Evolutionary conservation across 2,329 filamentous ascomycete species (phyloP).

Genomic region (Diaporthe longicolla): DNA sequence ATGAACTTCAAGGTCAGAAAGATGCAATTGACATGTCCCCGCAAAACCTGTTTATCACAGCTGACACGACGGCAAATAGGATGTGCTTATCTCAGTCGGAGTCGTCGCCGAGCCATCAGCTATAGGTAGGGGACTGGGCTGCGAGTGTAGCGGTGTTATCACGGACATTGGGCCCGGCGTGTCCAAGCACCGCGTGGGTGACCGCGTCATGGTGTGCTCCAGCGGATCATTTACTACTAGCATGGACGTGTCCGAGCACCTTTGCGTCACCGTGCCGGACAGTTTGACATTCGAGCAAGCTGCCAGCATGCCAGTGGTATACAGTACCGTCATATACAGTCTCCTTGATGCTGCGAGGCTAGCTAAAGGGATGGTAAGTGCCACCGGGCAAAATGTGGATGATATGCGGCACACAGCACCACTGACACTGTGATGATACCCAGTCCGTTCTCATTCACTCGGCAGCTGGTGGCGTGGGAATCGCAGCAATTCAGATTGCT

Average conservation of each 20-base stretch:
- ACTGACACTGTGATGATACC: background rate
- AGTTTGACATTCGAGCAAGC: slow-evolving; percentile 31
- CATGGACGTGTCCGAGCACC: background rate
- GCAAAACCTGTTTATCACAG: background rate
- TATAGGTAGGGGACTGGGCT: slow-evolving; percentile 11
- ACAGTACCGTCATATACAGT: slow-evolving; percentile 28
- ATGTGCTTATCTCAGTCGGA: slow-evolving; percentile 21
- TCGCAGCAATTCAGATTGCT: slow-evolving; percentile 33
- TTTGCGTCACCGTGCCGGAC: slow-evolving; percentile 30
- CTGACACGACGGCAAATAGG: slow-evolving; percentile 1
- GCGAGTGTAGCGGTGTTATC: slow-evolving; percentile 25
- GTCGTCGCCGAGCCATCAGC: slow-evolving; percentile 2
- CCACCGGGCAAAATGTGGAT: background rate
- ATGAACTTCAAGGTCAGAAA: slow-evolving; percentile 47
- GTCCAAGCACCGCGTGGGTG: slow-evolving; percentile 11
- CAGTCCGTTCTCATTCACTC: slow-evolving; percentile 34
- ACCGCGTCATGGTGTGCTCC: slow-evolving; percentile 28
- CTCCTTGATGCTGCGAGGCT: slow-evolving; percentile 18
- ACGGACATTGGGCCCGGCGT: slow-evolving; percentile 40
- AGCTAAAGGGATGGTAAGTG: slow-evolving; percentile 14
- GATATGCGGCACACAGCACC: background rate
- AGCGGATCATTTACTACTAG: slow-evolving; percentile 13
- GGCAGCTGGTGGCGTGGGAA: slow-evolving; percentile 33
- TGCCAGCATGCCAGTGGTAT: slow-evolving; percentile 37
- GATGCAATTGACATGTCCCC: background rate